A percentile compares a stretch with the other conserved stretches of the same genome.
Evolutionary conservation across 805 yeast species (phyloP).

Genomic region (Pichia thaimueangensis): DNA sequence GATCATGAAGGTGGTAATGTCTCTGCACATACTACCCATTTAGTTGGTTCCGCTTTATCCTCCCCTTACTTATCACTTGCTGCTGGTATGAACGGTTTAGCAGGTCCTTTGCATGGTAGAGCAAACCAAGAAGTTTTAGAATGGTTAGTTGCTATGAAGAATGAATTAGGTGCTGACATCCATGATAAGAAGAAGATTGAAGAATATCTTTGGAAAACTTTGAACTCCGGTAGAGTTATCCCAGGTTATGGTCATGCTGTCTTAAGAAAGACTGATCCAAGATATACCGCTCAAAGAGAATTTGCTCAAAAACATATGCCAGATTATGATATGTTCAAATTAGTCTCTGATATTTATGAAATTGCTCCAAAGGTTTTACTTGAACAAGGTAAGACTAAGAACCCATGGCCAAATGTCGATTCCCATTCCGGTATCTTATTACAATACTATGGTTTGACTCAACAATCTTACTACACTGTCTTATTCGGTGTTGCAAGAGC

Average conservation of each 20-base stretch:
- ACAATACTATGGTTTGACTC: slow-evolving; percentile 80
- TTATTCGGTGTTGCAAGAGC: slow-evolving; percentile 85
- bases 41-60: slow-evolving; percentile 77
- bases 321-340: slow-evolving; percentile 70
- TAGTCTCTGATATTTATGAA: slow-evolving; percentile 70
- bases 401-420: slow-evolving; percentile 92
- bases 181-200: slow-evolving; percentile 62
- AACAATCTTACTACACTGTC: slow-evolving; percentile 79
- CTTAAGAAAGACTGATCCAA: slow-evolving; percentile 82
- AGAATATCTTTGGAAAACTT: slow-evolving; percentile 71
- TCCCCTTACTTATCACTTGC: slow-evolving; percentile 74
- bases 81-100: slow-evolving; percentile 79
- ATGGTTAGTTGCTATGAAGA: slow-evolving; percentile 66
- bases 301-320: slow-evolving; percentile 72
- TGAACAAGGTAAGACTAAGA: slow-evolving; percentile 84
- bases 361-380: slow-evolving; percentile 78
- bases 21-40: slow-evolving; percentile 80
- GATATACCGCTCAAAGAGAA: slow-evolving; percentile 81
- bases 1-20: slow-evolving; percentile 92
- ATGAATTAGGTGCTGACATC: slow-evolving; percentile 58
- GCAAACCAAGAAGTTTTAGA: slow-evolving; percentile 84
- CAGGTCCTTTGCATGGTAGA: slow-evolving; percentile 85
- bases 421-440: slow-evolving; percentile 81
- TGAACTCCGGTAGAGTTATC: slow-evolving; percentile 76
- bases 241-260: slow-evolving; percentile 91